These are phyloP conservation scores for Penicillium mononematosum DNA, from an alignment of 495 filamentous ascomycete species.

Conservation along the genomic window DNA sequence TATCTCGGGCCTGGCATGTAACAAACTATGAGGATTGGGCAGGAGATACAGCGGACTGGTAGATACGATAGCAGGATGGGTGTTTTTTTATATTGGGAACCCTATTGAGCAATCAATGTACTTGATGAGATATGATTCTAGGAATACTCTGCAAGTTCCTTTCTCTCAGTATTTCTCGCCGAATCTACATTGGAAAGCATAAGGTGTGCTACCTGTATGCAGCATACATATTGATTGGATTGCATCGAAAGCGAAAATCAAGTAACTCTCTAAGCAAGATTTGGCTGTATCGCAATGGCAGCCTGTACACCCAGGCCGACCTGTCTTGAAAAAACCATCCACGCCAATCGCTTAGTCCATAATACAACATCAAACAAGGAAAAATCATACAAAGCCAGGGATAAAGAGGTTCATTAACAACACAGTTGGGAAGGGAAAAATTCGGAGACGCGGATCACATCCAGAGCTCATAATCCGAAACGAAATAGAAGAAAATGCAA, in stretches of 20 bases:
- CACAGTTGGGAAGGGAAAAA: slow-evolving; percentile 19
- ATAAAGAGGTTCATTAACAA: slow-evolving; percentile 24
- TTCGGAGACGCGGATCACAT: neutral
- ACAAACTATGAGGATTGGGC: slow-evolving; percentile 12
- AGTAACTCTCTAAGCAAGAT: slow-evolving; percentile 22
- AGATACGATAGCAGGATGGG: neutral
- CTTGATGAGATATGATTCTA: slow-evolving; percentile 6
- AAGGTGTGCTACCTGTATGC: neutral
- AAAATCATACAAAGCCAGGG: slow-evolving; percentile 8
- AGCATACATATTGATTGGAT: slow-evolving; percentile 16
- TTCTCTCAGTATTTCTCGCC: neutral
- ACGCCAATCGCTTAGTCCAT: slow-evolving; percentile 28
- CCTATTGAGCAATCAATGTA: slow-evolving; percentile 10
- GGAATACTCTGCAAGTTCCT: neutral
- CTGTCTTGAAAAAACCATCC: slow-evolving; percentile 21
- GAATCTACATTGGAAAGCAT: neutral
- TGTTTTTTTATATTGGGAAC: neutral
- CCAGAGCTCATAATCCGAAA: neutral
- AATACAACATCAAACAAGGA: slow-evolving; percentile 17
- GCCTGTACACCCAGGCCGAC: slow-evolving; percentile 17
- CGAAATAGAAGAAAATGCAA: slow-evolving; percentile 4
- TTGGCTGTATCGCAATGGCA: slow-evolving; percentile 16
- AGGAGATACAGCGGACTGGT: slow-evolving; percentile 5
- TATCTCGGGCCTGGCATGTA: neutral
- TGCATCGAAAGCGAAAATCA: slow-evolving; percentile 15